Evolutionary conservation across 1,284 basidiomycete genomes (phyloP).

Genomic region (Neotropicomus parvogracilis): DNA sequence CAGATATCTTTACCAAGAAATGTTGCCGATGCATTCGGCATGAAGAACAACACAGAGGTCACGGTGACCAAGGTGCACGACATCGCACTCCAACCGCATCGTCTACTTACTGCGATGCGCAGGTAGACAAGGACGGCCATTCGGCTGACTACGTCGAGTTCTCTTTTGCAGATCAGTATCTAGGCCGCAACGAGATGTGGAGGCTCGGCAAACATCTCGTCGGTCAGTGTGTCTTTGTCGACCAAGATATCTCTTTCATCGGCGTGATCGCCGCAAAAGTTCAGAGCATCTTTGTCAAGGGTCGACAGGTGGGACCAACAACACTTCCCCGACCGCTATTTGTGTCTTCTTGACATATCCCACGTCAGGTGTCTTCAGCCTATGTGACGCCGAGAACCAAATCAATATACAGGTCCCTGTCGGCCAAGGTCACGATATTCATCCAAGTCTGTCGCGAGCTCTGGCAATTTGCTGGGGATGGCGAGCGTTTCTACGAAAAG

Average conservation of each 20-base stretch:
- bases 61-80: slow-evolving; percentile 58
- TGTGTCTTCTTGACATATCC: slow-evolving; percentile 11
- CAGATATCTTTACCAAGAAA: slow-evolving; percentile 73
- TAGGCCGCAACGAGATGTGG: slow-evolving; percentile 94
- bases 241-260: slow-evolving; percentile 73
- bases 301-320: slow-evolving; percentile 49
- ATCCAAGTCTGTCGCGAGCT: slow-evolving; percentile 95
- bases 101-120: slow-evolving; percentile 7
- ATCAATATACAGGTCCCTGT: slow-evolving; percentile 85
- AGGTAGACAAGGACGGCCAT: slow-evolving; percentile 67
- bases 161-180: slow-evolving; percentile 87
- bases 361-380: slow-evolving; percentile 68
- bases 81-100: neutral
- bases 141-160: slow-evolving; percentile 84
- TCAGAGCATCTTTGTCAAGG: slow-evolving; percentile 67
- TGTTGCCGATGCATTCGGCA: slow-evolving; percentile 63
- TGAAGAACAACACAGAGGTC: slow-evolving; percentile 71
- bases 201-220: slow-evolving; percentile 73
- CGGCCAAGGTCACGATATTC: slow-evolving; percentile 89
- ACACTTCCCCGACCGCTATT: neutral
- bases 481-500: slow-evolving; percentile 95
- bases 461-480: slow-evolving; percentile 97
- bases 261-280: slow-evolving; percentile 79
- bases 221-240: slow-evolving; percentile 68
- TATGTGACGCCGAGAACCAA: slow-evolving; percentile 84